Evolutionary conservation across 192 early-diverging fungal species (phyloP), one percentile per base, ranked within the genome.

Genomic region (Coemansia javaensis): DNA sequence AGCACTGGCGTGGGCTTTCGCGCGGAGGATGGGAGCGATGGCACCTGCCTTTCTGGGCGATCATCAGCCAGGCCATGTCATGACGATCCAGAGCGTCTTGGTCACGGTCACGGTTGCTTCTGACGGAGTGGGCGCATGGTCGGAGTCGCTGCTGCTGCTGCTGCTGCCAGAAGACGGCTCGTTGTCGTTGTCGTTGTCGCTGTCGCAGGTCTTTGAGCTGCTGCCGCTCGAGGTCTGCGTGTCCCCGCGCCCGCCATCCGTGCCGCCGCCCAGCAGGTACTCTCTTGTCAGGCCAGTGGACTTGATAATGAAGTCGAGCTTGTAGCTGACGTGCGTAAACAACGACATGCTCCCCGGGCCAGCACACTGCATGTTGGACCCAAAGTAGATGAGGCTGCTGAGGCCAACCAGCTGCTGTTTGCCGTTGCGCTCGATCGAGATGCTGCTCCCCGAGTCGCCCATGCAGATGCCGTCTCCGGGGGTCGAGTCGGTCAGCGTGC

Each of bases 401-500:
- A 53, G 14, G 2, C 58, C 58, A 18, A 46, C 58, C 40, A 46
- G 31, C 8, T 31, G 47, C 18, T 37, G 36, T 30, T 17, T 32
- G 14, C 43, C 23, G 18, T 44, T 44, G 15, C 27, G 10, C 9
- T n/a, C 23, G 12, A 44, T 22, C 3, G 42, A 38, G 8, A 44
- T 44, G 2, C 49, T 35, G 15, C 49, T 53, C 12, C 58, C 58
- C 11, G 50, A 51, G 11, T 60, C 58, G 3, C 58, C 50, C 22
- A 14, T 41, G 38, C 50, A 60, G 0, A 46, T 44, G 4, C 35
- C 37, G 6, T 32, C 15, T 20, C 44, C 43, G 0, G 41, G 32
- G 14, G 32, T 40, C 18, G 34, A 31, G 8, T 47, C 35, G n/a
- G 34, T 37, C 24, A 53, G 18, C 0, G 58, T 45, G 20, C 58